Conservation (phyloP, 176 grass and related monocot species). For the Elaeis guineensis region DNA sequence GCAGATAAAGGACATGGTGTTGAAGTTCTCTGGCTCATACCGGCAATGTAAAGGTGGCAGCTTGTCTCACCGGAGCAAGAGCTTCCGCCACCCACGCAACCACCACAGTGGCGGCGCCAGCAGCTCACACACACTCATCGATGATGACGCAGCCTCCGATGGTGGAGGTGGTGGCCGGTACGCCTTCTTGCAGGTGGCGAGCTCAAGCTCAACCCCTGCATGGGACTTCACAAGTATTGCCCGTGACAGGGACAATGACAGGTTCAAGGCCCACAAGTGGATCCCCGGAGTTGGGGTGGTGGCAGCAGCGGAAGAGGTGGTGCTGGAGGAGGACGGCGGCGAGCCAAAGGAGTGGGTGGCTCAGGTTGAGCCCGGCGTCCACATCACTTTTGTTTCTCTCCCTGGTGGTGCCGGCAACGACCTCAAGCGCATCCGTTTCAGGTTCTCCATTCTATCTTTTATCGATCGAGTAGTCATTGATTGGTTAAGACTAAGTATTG, state of each 20-base stretch:
- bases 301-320: slow-evolving; percentile 7
- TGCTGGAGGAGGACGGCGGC: slow-evolving; percentile 33
- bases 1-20: slow-evolving; percentile 98
- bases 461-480: too few species aligned
- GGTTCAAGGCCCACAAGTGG: slow-evolving; percentile 17
- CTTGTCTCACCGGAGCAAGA: slow-evolving; percentile 30
- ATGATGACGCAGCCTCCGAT: slow-evolving; percentile 23
- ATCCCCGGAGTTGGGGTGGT: slow-evolving; percentile 18
- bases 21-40: slow-evolving; percentile 83
- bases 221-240: slow-evolving; percentile 34
- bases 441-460: slow-evolving; percentile 18
- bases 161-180: slow-evolving; percentile 19
- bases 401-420: slow-evolving; percentile 72
- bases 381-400: slow-evolving; percentile 89
- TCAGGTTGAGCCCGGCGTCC: slow-evolving; percentile 92
- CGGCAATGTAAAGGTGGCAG: slow-evolving; percentile 52
- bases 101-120: neutral
- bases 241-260: neutral
- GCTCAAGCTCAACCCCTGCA: slow-evolving; percentile 22
- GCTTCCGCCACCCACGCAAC: slow-evolving; percentile 26
- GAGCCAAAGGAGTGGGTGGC: slow-evolving; percentile 77
- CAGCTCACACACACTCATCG: slow-evolving; percentile 1
- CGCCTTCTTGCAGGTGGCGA: slow-evolving; percentile 16
- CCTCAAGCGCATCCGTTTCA: slow-evolving; percentile 97
- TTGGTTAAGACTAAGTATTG: too few species aligned